Base-by-base conservation (phyloP, 1,284 basidiomycete genomes). In the Fomitopsis pinicola region DNA sequence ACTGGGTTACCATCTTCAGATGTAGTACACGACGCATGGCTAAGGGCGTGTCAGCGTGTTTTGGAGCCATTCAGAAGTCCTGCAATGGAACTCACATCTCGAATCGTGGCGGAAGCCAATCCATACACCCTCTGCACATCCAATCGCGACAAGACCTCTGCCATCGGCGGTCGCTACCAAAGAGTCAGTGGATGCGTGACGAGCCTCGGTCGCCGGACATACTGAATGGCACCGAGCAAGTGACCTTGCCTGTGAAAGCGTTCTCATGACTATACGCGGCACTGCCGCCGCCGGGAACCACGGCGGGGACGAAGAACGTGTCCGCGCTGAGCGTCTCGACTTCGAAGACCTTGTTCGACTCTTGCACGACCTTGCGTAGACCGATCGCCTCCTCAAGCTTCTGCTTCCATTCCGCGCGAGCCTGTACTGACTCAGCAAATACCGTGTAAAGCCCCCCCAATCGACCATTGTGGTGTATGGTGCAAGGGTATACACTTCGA, bases 91-190 rank as follows among this genome's bases (percentile, higher is more conserved):
- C 89, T 71, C 72, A 91, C 90, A 96, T 72, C 82, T 78, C 0
- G 95, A 88, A 71, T 97, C 91, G 68, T 93, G 90, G 36, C 93
- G 84, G 74, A 97, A 89, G 0, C 96, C 97, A 65, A 98, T 97
- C 94, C 95, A 98, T 2, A 98, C 93, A 42, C 97, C 97, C 70
- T 98, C 94, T 0, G 92, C 89, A 73, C 95, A 97, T 22, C 96
- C 96, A 66, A 98, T 89, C 0, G 96, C 95, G 19, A 98, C 89
- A 17, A 98, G 80, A 2, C 85, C 84, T 48, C 94, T 85, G 5
- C 91, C 88, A 72, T 98, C 94, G 5, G 85, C 80, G 2, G 94
- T 94, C 59, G 82, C 91, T 93, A 63, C 7, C n/a, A 6, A 63
- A 19, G 12, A 26, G 53, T 58, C 10, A 42, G 42, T 26, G 17